These are phyloP conservation scores for Daldinia eschscholtzii DNA, from an alignment of 2,329 filamentous ascomycete species.

Conservation along the genomic window DNA sequence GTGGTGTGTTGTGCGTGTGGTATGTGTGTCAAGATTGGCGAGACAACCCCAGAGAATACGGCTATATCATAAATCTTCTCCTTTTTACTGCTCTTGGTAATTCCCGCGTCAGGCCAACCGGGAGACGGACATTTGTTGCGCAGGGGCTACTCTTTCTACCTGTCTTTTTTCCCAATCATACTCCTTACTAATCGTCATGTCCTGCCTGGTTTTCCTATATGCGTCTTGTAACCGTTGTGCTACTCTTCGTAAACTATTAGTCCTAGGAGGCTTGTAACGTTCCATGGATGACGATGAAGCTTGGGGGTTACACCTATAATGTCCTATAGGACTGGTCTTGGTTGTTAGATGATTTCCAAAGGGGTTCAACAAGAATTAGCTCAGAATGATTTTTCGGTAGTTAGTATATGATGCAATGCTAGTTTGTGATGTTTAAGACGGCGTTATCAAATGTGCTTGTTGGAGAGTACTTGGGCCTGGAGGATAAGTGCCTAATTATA, in stretches of 20 bases:
- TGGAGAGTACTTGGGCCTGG: too few relatives aligned
- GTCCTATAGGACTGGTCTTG: neutral
- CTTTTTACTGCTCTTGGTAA: constrained; percentile 59
- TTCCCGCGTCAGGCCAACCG: constrained; percentile 50
- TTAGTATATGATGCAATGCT: neutral
- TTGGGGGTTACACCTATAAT: neutral
- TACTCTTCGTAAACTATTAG: constrained; percentile 1
- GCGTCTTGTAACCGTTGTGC: constrained; percentile 15
- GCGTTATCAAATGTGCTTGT: neutral
- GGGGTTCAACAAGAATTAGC: neutral
- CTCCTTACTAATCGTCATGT: constrained; percentile 51
- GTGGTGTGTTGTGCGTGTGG: constrained; percentile 51
- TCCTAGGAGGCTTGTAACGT: constrained; percentile 3
- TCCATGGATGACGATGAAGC: constrained; percentile 1
- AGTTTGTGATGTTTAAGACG: neutral
- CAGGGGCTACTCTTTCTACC: constrained; percentile 50
- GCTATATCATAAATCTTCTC: constrained; percentile 63
- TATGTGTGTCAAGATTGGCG: constrained; percentile 55
- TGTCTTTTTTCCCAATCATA: constrained; percentile 51
- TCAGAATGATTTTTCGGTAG: neutral
- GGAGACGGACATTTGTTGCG: constrained; percentile 52
- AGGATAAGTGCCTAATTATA: neutral
- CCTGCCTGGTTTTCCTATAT: constrained; percentile 39
- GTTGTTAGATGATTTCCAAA: neutral
- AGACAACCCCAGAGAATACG: constrained; percentile 55